Conservation (phyloP, 176 grass and related monocot genomes). For the Rhynchospora tenuis region DNA sequence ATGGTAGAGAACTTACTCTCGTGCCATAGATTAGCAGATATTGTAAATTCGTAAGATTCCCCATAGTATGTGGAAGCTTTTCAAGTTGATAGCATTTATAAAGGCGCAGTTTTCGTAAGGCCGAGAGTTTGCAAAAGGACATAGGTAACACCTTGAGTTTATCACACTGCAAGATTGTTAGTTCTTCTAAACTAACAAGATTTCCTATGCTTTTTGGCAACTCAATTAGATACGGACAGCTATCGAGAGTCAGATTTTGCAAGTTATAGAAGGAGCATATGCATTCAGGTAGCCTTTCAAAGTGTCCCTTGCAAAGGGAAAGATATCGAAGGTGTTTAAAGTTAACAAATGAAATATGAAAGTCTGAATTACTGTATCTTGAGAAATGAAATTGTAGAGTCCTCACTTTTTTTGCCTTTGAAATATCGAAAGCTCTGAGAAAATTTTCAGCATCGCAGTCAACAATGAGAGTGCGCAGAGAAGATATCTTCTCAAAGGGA, state of each 20-base stretch:
- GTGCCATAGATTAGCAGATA: neutral
- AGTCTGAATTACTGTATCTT: neutral
- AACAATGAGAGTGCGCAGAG: neutral
- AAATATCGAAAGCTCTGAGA: neutral
- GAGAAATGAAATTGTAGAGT: neutral
- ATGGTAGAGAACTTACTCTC: neutral
- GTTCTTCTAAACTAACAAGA: neutral
- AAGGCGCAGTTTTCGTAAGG: neutral
- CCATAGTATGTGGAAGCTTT: neutral
- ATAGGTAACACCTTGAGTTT: neutral
- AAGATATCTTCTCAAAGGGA: neutral
- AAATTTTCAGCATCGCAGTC: neutral
- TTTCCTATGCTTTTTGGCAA: neutral
- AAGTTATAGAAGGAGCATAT: neutral
- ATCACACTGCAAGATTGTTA: neutral
- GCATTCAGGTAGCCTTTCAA: neutral
- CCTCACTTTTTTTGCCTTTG: neutral
- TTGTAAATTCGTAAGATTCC: neutral
- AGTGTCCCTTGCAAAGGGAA: neutral
- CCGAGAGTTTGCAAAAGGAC: neutral
- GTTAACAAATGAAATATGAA: neutral
- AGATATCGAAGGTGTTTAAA: constrained; percentile 9
- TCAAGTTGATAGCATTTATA: neutral
- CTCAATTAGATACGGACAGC: neutral
- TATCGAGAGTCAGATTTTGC: neutral